phyloP scores from a whole-genome alignment of 2,329 filamentous ascomycete species.

The Ceratocystis lukuohia region DNA sequence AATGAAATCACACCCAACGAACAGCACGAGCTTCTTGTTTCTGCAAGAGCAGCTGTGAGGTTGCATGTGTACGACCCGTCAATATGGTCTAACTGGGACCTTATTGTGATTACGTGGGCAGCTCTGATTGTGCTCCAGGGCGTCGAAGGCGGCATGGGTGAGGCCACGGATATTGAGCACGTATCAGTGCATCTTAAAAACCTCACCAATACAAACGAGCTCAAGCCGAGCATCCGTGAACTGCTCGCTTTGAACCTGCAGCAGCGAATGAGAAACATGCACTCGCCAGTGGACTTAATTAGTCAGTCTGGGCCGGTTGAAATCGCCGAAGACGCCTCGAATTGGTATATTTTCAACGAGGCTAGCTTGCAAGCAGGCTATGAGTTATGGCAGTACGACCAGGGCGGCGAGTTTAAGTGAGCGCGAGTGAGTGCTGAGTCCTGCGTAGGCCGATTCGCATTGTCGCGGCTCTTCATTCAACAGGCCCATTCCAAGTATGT shows the following conservation, averaged over 20 bases:
- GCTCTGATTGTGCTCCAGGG: conserved; percentile 33
- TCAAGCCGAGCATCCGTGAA: conserved; percentile 22
- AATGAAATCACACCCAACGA: conserved; percentile 29
- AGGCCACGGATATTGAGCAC: conserved; percentile 25
- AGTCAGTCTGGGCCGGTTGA: conserved; percentile 18
- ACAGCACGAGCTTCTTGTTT: conserved; percentile 31
- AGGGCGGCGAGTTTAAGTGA: not conserved
- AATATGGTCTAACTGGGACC: conserved; percentile 34
- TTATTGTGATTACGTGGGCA: conserved; percentile 34
- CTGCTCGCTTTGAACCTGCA: conserved; percentile 24
- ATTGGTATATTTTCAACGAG: conserved; percentile 25
- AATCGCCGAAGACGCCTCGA: conserved; percentile 19
- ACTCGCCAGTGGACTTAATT: conserved; percentile 22
- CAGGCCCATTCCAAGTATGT: no score
- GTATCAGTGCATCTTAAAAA: conserved; percentile 25
- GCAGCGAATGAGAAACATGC: conserved; percentile 23
- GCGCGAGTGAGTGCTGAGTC: no score
- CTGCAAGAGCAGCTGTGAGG: conserved; percentile 30
- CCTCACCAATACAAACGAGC: conserved; percentile 25
- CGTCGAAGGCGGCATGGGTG: conserved; percentile 30
- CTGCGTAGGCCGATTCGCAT: no score
- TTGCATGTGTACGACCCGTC: conserved; percentile 30
- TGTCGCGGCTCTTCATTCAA: no score
- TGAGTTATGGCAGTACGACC: conserved; percentile 19
- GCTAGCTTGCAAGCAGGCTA: conserved; percentile 22